These are phyloP conservation scores for Claviceps capensis DNA, from an alignment of 2,329 filamentous ascomycete species.

Conservation along the genomic window DNA sequence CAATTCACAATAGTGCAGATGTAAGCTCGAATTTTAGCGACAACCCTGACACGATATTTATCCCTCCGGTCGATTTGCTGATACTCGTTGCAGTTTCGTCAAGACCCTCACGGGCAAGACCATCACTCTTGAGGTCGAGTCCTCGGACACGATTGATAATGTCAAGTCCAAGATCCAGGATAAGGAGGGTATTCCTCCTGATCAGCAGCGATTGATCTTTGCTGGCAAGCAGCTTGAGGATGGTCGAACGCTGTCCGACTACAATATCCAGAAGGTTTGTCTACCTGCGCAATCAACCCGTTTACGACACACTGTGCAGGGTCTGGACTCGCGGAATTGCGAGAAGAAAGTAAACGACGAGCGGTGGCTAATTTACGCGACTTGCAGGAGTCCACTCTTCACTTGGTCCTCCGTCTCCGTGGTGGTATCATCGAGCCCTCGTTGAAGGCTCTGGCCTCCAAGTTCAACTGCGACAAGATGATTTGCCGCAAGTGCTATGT, in stretches of 20 bases:
- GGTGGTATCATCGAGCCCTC: conserved; percentile 99
- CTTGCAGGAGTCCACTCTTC: conserved; percentile 82
- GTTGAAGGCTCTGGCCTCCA: conserved; percentile 93
- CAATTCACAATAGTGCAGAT: conserved; percentile 61
- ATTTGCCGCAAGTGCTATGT: conserved; percentile 99
- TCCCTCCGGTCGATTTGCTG: conserved; percentile 12
- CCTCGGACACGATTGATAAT: conserved; percentile 98
- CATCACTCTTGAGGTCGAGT: conserved; percentile 99
- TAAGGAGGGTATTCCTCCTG: conserved; percentile 96
- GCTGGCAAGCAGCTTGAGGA: conserved; percentile 99
- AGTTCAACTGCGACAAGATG: conserved; percentile 99
- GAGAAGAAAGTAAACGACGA: neutral
- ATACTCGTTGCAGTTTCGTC: conserved; percentile 64
- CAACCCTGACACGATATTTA: neutral
- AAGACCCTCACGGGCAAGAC: conserved; percentile 99
- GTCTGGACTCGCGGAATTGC: neutral
- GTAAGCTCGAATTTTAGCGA: conserved; percentile 40
- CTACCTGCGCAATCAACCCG: neutral
- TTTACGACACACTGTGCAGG: neutral
- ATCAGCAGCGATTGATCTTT: conserved; percentile 98
- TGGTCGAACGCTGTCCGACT: conserved; percentile 90
- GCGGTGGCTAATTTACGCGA: conserved; percentile 3
- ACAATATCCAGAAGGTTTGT: conserved; percentile 97
- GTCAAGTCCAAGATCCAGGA: conserved; percentile 99
- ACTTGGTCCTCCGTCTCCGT: conserved; percentile 96